Base-by-base conservation (phyloP, 257 asterid species). In the Paraleonurus japonicus region DNA sequence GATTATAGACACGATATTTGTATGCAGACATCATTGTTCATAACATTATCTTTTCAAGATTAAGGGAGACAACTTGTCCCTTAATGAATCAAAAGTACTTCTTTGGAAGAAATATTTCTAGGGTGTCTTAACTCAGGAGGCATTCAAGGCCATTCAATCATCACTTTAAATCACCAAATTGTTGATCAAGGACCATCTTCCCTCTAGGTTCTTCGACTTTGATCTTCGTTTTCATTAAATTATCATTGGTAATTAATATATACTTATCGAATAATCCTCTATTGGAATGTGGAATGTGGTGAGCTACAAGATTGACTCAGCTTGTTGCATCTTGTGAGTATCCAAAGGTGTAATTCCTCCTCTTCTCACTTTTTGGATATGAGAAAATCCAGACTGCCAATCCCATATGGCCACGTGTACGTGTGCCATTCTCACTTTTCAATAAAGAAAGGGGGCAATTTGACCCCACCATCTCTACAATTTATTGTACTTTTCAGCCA, bases 361-460 rank as follows among this genome's bases (percentile, higher is more conserved):
- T 26, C 26, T 35, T 10, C 61, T 20, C 59, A 41, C 53, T 13
- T 45, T 47, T 45, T 1, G 54, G 73, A 61, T 73, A 69, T 60
- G 69, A 67, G 65, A 59, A 61, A 67, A 62, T 69, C 5, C 73
- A 63, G 43, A 16, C 60, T 12, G 63, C 79, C 76, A 69, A 78
- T 78, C 73, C 11, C 9, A 12, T 7, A 19, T 8, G 7, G 79
- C 82, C 82, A 73, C 73, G 76, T 22, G 69, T 47, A 35, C 10
- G n/a, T 26, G 13, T 33, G 35, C 23, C 70, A 47, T 58, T 43
- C 51, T 67, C 27, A 13, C 58, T 63, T 55, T 30, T 30, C 22
- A 51, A 11, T 26, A 71, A 65, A 30, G 59, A 11, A 43, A 33
- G 51, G 79, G 55, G 78, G 73, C 37, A 79, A 72, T 32, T 55